Conservation (phyloP, 352 stramenopile genomes). For the Sclerospora graminicola region DNA sequence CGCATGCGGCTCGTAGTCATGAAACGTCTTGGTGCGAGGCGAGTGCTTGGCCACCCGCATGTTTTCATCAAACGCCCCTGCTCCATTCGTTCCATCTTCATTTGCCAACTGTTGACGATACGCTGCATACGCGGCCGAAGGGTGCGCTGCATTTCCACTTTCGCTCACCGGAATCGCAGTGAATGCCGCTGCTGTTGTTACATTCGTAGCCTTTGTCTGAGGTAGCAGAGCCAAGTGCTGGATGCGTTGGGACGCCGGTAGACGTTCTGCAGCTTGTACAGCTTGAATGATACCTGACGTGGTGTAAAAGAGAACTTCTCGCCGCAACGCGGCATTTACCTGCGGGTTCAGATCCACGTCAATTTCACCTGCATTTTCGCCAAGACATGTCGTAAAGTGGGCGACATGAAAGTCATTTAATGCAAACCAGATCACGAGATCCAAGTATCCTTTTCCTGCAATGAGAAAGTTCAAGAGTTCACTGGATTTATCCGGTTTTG, state of each 20-base stretch:
- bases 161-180: constrained; percentile 22
- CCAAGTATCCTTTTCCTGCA: constrained; percentile 79
- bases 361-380: constrained; percentile 43
- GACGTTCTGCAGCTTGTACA: constrained; percentile 63
- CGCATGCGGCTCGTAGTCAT: constrained; percentile 81
- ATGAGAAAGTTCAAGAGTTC: constrained; percentile 85
- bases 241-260: constrained; percentile 67
- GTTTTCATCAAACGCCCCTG: constrained; percentile 61
- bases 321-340: constrained; percentile 78
- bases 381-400: constrained; percentile 61
- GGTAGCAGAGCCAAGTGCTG: constrained; percentile 75
- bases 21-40: constrained; percentile 76
- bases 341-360: constrained; percentile 82
- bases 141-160: constrained; percentile 15
- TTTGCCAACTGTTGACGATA: constrained; percentile 48
- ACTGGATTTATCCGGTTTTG: constrained; percentile 42
- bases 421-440: constrained; percentile 84
- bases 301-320: constrained; percentile 87
- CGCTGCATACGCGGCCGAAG: constrained; percentile 27
- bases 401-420: constrained; percentile 79
- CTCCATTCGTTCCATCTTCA: constrained; percentile 21
- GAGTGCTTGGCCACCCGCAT: constrained; percentile 60
- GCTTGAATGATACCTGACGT: constrained; percentile 85
- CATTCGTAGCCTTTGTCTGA: constrained; percentile 44
- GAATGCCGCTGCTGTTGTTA: constrained; percentile 13